Conservation (phyloP, 768 basidiomycete species). For the Xerocomellus dryophilus region DNA sequence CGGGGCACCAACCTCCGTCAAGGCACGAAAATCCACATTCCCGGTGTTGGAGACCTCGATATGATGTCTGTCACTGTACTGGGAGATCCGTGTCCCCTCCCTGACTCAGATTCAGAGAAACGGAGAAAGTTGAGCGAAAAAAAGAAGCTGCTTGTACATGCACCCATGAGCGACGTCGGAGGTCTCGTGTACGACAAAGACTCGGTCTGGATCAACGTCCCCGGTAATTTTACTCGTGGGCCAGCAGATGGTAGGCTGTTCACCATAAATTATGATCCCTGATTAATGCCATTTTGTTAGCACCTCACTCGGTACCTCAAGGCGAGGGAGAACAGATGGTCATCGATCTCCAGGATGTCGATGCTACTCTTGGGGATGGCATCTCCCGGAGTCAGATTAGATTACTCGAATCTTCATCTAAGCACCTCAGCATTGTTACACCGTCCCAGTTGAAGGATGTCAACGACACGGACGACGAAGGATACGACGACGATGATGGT, state of each 20-base stretch:
- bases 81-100: constrained; percentile 94
- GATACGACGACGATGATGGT: constrained; percentile 20
- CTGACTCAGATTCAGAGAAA: constrained; percentile 88
- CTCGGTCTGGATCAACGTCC: constrained; percentile 96
- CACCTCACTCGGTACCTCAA: constrained; percentile 62
- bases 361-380: constrained; percentile 76
- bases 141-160: constrained; percentile 87
- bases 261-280: not conserved
- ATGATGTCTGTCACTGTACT: constrained; percentile 71
- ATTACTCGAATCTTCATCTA: constrained; percentile 79
- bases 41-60: constrained; percentile 88
- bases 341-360: constrained; percentile 89
- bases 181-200: constrained; percentile 98
- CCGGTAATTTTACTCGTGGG: constrained; percentile 88
- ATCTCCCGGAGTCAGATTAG: constrained; percentile 79
- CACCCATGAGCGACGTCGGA: constrained; percentile 98
- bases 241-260: constrained; percentile 53
- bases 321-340: constrained; percentile 99
- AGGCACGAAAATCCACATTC: constrained; percentile 85
- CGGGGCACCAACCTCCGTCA: constrained; percentile 80
- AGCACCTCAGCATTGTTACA: constrained; percentile 50
- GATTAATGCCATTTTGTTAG: constrained; percentile 35
- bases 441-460: constrained; percentile 31
- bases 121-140: constrained; percentile 92
- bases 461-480: constrained; percentile 37